phyloP scores from a whole-genome alignment of 1,284 basidiomycete species.

The Hymenochaete sp. region DNA sequence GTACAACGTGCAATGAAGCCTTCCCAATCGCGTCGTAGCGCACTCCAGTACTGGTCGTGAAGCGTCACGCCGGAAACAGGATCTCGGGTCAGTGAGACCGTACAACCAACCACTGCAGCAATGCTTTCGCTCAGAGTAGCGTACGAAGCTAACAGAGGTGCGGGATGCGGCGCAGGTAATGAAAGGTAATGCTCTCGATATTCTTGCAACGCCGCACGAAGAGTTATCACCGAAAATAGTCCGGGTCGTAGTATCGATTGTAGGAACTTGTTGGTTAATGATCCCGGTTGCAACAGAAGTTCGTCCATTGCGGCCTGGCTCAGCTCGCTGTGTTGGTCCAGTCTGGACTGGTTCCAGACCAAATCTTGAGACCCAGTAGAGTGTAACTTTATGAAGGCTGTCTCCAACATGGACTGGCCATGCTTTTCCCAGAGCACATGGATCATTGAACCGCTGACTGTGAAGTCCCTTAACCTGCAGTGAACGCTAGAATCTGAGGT shows the following conservation, averaged over 20 bases:
- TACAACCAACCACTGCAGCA: constrained; percentile 78
- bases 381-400: constrained; percentile 32
- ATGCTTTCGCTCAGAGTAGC: constrained; percentile 68
- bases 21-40: constrained; percentile 86
- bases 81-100: constrained; percentile 65
- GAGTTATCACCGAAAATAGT: constrained; percentile 74
- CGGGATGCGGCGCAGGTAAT: constrained; percentile 48
- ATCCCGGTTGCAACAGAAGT: constrained; percentile 60
- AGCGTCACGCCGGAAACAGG: constrained; percentile 72
- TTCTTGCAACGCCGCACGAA: constrained; percentile 72
- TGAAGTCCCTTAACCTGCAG: constrained; percentile 70
- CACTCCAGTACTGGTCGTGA: constrained; percentile 73
- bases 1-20: constrained; percentile 84
- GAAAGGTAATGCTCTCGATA: constrained; percentile 68
- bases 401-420: constrained; percentile 64
- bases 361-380: constrained; percentile 24
- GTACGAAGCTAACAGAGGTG: constrained; percentile 52
- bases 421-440: constrained; percentile 71
- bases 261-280: constrained; percentile 71
- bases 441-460: constrained; percentile 42
- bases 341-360: constrained; percentile 47
- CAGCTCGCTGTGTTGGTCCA: constrained; percentile 60
- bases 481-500: constrained; percentile 51
- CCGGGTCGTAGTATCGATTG: constrained; percentile 79
- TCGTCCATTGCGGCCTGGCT: constrained; percentile 85